Conservation (phyloP, 768 basidiomycete genomes). For the Russula sp. region DNA sequence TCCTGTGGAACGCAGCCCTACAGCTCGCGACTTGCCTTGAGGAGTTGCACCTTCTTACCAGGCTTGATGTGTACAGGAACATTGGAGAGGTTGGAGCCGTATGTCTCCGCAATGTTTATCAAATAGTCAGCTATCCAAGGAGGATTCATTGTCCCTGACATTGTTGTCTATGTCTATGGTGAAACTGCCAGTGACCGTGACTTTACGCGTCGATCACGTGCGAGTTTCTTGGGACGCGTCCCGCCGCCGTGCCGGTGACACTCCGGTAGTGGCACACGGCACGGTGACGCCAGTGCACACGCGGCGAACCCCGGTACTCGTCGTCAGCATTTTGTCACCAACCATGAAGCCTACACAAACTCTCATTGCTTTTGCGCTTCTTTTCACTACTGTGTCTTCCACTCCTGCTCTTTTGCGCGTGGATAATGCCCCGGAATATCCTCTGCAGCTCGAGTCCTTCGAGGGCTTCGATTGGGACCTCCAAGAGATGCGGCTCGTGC, state of each 20-base stretch:
- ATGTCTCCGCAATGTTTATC: constrained; percentile 41
- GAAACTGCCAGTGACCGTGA: not conserved
- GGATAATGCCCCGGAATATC: constrained; percentile 9
- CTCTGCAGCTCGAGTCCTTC: not conserved
- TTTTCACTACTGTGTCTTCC: constrained; percentile 2
- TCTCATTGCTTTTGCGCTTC: constrained; percentile 8
- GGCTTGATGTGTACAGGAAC: constrained; percentile 32
- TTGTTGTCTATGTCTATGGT: constrained; percentile 16
- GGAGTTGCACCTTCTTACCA: constrained; percentile 52
- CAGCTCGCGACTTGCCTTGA: constrained; percentile 39
- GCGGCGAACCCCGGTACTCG: too few species aligned
- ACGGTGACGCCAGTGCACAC: too few species aligned
- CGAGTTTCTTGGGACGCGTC: not conserved
- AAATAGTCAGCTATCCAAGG: constrained; percentile 60
- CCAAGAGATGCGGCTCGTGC: constrained; percentile 63
- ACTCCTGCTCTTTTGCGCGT: constrained; percentile 12
- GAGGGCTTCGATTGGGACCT: constrained; percentile 55
- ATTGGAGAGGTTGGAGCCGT: constrained; percentile 41
- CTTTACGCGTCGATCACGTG: constrained; percentile 6
- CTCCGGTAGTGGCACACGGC: too few species aligned
- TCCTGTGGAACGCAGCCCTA: not conserved
- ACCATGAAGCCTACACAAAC: constrained; percentile 13
- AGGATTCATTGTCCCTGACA: constrained; percentile 35
- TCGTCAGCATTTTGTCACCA: not conserved
- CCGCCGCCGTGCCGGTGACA: too few species aligned